phyloP scores from a whole-genome alignment of 768 basidiomycete genomes.

The Clitopilus passeckerianus region DNA sequence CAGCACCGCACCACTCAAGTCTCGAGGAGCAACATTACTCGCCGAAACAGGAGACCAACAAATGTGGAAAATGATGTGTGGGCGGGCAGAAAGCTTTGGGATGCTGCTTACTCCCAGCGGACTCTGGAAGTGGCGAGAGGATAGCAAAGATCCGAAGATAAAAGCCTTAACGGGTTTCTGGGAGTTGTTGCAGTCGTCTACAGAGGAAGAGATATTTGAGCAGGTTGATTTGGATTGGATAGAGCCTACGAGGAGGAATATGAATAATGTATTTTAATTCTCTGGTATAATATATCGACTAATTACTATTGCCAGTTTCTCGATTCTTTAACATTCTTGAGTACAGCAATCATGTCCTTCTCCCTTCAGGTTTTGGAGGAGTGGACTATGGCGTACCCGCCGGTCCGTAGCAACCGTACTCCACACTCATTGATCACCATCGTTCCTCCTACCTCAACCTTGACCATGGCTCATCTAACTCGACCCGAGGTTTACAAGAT shows the following conservation, averaged over 20 bases:
- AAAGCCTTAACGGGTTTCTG: constrained; percentile 29
- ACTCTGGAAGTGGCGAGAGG: constrained; percentile 50
- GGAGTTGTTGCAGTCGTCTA: constrained; percentile 37
- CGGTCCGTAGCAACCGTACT: background rate
- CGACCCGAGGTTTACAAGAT: constrained; percentile 50
- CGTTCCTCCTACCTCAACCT: background rate
- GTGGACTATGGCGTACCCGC: no score
- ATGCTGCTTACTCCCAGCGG: constrained; percentile 58
- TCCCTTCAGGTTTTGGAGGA: no score
- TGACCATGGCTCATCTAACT: constrained; percentile 16
- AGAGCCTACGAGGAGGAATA: constrained; percentile 32
- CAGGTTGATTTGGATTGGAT: constrained; percentile 39
- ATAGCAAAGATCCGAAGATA: background rate
- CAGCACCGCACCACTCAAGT: constrained; percentile 43
- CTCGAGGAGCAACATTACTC: constrained; percentile 48
- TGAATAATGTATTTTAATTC: constrained; percentile 8
- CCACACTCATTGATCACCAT: background rate
- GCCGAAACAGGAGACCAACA: constrained; percentile 50
- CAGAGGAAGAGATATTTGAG: constrained; percentile 40
- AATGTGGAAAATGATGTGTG: constrained; percentile 37
- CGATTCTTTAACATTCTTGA: background rate
- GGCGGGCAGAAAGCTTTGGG: constrained; percentile 36
- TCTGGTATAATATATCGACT: background rate
- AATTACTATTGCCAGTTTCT: background rate
- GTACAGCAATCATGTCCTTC: no score